phyloP scores from a whole-genome alignment of 805 yeast species.

The Yarrowia sp. region DNA sequence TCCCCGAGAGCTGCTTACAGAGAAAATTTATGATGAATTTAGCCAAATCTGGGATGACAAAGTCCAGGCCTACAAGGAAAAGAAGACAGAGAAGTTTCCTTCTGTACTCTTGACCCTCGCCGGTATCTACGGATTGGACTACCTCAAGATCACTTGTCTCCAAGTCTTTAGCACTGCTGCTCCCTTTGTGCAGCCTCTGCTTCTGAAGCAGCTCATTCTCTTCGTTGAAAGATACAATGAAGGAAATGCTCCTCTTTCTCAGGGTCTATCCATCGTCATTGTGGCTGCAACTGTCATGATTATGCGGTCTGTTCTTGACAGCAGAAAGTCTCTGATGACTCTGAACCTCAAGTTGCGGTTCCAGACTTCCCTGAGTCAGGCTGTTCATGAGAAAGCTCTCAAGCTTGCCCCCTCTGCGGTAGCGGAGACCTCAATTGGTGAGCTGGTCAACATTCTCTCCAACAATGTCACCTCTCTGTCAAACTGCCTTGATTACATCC shows the following conservation, averaged over 20 bases:
- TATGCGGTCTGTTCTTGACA: constrained; percentile 66
- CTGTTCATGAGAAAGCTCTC: constrained; percentile 69
- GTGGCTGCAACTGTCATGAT: constrained; percentile 73
- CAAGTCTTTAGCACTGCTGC: constrained; percentile 45
- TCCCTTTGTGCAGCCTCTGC: constrained; percentile 45
- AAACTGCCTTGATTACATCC: constrained; percentile 57
- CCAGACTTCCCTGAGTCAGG: constrained; percentile 55
- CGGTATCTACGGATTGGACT: constrained; percentile 44
- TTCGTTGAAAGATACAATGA: constrained; percentile 51
- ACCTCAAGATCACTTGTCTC: constrained; percentile 45
- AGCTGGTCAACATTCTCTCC: constrained; percentile 89
- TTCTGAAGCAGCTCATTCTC: constrained; percentile 40
- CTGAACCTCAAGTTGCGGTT: constrained; percentile 69
- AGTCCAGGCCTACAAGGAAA: background rate
- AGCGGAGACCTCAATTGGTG: constrained; percentile 74
- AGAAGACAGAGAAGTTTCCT: constrained; percentile 4
- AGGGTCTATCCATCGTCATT: constrained; percentile 70
- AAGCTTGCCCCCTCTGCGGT: constrained; percentile 62
- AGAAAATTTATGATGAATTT: constrained; percentile 34
- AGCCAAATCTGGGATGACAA: constrained; percentile 37
- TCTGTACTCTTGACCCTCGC: constrained; percentile 30
- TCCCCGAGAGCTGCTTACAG: constrained; percentile 35
- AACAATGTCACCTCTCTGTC: constrained; percentile 45
- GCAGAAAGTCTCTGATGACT: constrained; percentile 71
- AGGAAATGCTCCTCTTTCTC: constrained; percentile 52